Evolutionary conservation across 768 basidiomycete genomes (phyloP).

Genomic region (Leccinum obscurum): DNA sequence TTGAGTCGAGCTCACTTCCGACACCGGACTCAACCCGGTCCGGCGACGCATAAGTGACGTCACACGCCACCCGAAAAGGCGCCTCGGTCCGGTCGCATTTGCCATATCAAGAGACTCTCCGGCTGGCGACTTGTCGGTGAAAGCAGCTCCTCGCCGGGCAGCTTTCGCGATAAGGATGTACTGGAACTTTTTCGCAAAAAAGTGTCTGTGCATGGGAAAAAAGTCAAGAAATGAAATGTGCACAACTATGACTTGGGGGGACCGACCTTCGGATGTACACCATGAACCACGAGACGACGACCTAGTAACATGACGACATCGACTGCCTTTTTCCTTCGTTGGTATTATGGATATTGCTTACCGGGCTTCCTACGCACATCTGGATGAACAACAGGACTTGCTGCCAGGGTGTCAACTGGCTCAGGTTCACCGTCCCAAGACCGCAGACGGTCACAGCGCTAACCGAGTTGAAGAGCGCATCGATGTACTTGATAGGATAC

Average conservation of each 20-base stretch:
- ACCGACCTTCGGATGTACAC: constrained; percentile 71
- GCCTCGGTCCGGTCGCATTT: constrained; percentile 11
- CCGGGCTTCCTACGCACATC: constrained; percentile 77
- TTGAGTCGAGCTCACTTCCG: constrained; percentile 21
- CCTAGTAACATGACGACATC: constrained; percentile 37
- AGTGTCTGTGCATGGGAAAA: constrained; percentile 31
- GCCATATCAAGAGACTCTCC: constrained; percentile 25
- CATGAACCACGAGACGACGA: constrained; percentile 80
- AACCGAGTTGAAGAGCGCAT: constrained; percentile 75
- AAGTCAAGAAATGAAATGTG: neutral
- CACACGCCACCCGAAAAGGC: constrained; percentile 30
- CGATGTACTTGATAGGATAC: constrained; percentile 70
- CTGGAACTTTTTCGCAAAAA: constrained; percentile 69
- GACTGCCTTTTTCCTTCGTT: neutral
- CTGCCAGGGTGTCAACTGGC: constrained; percentile 67
- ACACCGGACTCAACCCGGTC: constrained; percentile 26
- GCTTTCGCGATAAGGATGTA: constrained; percentile 50
- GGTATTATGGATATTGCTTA: constrained; percentile 37
- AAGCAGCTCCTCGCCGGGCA: constrained; percentile 24
- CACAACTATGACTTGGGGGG: no score
- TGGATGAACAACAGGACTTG: constrained; percentile 70
- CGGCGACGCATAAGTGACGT: constrained; percentile 35
- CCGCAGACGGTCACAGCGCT: constrained; percentile 81
- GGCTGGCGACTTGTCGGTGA: constrained; percentile 15
- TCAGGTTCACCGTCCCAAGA: constrained; percentile 68